Conservation (phyloP, 257 asterid species). For the Ilex aquifolium region DNA sequence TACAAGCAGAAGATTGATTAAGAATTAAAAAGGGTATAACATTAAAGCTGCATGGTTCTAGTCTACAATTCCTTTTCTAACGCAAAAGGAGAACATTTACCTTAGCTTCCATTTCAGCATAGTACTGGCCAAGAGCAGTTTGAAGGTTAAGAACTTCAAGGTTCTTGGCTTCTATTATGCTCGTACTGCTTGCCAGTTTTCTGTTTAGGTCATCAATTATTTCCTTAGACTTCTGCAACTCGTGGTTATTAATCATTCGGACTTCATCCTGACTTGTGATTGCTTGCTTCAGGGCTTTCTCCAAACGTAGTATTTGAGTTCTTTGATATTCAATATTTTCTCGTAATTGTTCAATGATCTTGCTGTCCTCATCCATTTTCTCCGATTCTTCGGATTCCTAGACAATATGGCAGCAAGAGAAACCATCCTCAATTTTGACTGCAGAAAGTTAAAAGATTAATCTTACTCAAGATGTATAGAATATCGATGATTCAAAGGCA, state of each 20-base stretch:
- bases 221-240: conserved; percentile 69
- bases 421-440: conserved; percentile 9
- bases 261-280: conserved; percentile 60
- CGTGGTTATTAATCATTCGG: conserved; percentile 45
- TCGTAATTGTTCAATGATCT: conserved; percentile 80
- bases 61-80: background rate
- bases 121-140: conserved; percentile 97
- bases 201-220: conserved; percentile 63
- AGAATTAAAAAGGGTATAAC: background rate
- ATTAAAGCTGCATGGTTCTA: background rate
- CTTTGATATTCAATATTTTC: conserved; percentile 66
- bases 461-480: background rate
- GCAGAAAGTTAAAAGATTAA: background rate
- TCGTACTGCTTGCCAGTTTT: conserved; percentile 56
- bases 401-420: conserved; percentile 14
- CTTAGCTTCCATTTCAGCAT: conserved; percentile 99
- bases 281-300: conserved; percentile 70
- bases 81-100: conserved; percentile 21
- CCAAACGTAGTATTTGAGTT: conserved; percentile 68
- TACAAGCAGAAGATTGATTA: conserved; percentile 3
- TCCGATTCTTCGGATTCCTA: conserved; percentile 99
- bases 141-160: conserved; percentile 89
- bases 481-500: no score
- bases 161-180: conserved; percentile 75
- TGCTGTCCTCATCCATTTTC: conserved; percentile 96